Evolutionary conservation across 345 rosid species (phyloP).

Genomic region (Brassica rapa): DNA sequence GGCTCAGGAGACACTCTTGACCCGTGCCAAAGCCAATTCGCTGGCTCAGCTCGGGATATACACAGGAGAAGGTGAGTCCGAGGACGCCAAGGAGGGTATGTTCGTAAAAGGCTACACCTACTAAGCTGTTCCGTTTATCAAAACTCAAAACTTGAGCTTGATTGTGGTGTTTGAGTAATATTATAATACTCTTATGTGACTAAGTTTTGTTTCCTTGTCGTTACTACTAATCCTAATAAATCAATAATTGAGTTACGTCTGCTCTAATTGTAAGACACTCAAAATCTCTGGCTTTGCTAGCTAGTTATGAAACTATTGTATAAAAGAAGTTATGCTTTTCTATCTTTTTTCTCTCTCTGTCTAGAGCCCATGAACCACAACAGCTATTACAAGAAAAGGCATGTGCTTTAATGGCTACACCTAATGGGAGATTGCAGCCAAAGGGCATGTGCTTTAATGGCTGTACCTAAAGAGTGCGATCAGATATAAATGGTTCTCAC

Average conservation of each 20-base stretch:
- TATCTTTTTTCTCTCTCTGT: background rate
- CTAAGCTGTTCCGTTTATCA: conserved; percentile 35
- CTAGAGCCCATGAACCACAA: background rate
- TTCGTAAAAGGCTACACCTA: conserved; percentile 82
- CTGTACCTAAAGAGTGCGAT: conserved; percentile 41
- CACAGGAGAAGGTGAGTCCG: conserved; percentile 87
- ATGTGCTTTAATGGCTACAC: background rate
- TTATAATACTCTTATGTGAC: conserved; percentile 47
- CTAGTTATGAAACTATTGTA: conserved; percentile 3
- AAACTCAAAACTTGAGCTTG: conserved; percentile 55
- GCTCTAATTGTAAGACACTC: background rate
- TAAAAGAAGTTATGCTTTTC: background rate
- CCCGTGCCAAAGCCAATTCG: conserved; percentile 83
- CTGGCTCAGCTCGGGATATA: conserved; percentile 89
- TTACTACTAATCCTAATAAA: background rate
- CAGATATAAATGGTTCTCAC: conserved; percentile 48
- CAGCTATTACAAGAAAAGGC: conserved; percentile 12
- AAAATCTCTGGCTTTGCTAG: background rate
- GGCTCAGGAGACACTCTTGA: conserved; percentile 69
- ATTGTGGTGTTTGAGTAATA: conserved; percentile 48
- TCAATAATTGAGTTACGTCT: background rate
- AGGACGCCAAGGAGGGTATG: conserved; percentile 88
- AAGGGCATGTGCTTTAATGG: conserved; percentile 3
- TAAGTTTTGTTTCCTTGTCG: conserved; percentile 19
- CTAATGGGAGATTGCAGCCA: background rate